Evolutionary conservation across 768 basidiomycete genomes (phyloP), one percentile per base, ranked within the genome.

Genomic region (Fomitopsis pulvina): DNA sequence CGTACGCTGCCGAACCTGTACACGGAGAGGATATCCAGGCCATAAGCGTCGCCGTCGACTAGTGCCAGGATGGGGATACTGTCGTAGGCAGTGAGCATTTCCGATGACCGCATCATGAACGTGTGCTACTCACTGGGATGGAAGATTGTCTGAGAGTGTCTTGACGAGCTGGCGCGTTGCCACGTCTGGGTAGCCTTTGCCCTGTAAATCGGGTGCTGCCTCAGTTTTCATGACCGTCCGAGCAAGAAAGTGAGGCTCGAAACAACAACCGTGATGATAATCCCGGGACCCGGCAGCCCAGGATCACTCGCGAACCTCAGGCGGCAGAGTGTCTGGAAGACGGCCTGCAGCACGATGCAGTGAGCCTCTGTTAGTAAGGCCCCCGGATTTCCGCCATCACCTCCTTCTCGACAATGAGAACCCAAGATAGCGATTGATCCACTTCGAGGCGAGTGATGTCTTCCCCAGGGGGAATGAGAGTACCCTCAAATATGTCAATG

Each of bases 131-230:
- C 44, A 45, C 29, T 26, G 22, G 18, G 44, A 37, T 2, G 85
- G 84, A 18, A 92, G 74, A 28, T 77, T 76, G 32, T 82, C 75
- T 1, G 85, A 76, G 2, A 98, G 71, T 0, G 76, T 79, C 50
- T 81, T 81, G 40, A 94, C 78, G 6, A 98, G 74, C 55, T 94
- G 83, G 6, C 92, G 77, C 0, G 96, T 95, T 2, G 92, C 86
- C 3, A 96, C 67, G 62, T 99, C 96, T 0, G 96, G 96, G 66
- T 95, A 98, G 2, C 96, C 96, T 64, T 96, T 98, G 0, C 96
- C 96, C 93, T 96, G 57, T 9, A 21, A 47, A 30, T n/a, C 29
- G 29, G 8, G 3, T 4, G n/a, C n/a, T n/a, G n/a, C n/a, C 6
- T n/a, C 39, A 25, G 12, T 9, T 24, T 11, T 27, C 4, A 12